phyloP scores from a whole-genome alignment of 495 filamentous ascomycete genomes.

The Penicillium fimorum region DNA sequence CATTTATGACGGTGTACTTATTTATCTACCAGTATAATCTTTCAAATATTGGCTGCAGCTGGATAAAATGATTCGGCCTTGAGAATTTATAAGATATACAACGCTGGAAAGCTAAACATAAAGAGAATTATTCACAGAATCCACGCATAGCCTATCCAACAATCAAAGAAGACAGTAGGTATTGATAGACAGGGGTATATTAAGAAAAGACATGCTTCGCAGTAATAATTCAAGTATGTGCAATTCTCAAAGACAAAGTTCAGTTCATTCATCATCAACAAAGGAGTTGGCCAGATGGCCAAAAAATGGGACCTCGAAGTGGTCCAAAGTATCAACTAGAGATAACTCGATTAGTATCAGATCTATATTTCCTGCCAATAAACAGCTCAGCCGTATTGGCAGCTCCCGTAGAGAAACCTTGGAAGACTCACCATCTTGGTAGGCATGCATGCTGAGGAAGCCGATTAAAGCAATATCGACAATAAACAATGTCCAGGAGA shows the following conservation, averaged over 20 bases:
- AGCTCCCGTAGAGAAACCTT: not conserved
- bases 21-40: not conserved
- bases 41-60: not conserved
- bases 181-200: slow-evolving; percentile 24
- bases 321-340: slow-evolving; percentile 80
- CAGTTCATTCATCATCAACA: slow-evolving; percentile 78
- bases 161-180: slow-evolving; percentile 4
- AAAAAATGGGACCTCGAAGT: slow-evolving; percentile 89
- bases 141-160: not conserved
- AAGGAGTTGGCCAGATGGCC: slow-evolving; percentile 76
- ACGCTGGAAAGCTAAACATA: not conserved
- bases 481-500: slow-evolving; percentile 80
- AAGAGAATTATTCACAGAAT: slow-evolving; percentile 9
- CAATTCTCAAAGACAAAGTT: slow-evolving; percentile 10
- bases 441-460: slow-evolving; percentile 75
- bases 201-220: slow-evolving; percentile 14
- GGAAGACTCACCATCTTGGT: slow-evolving; percentile 65
- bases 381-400: not conserved
- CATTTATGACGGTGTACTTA: not conserved
- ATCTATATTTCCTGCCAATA: not conserved
- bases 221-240: slow-evolving; percentile 16
- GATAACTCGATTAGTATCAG: slow-evolving; percentile 4
- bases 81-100: not conserved
- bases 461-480: slow-evolving; percentile 73
- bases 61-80: not conserved